These are phyloP conservation scores for Calocybe indica DNA, from an alignment of 768 basidiomycete species.

Conservation along the genomic window DNA sequence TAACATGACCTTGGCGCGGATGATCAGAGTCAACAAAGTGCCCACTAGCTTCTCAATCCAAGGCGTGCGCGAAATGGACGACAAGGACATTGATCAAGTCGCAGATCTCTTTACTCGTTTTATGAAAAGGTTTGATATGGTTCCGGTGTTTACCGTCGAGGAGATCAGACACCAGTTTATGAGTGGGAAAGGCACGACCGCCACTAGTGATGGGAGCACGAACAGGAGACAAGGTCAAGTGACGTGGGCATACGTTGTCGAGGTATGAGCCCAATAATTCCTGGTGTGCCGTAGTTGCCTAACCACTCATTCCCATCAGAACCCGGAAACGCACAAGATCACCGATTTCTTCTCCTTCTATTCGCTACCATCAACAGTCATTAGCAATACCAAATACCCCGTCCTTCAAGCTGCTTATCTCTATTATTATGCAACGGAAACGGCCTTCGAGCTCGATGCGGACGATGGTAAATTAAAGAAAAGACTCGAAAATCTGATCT, in stretches of 20 bases:
- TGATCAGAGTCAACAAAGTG: constrained; percentile 73
- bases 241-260: constrained; percentile 94
- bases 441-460: constrained; percentile 54
- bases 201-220: constrained; percentile 39
- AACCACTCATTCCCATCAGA: constrained; percentile 36
- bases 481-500: constrained; percentile 65
- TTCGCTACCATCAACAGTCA: constrained; percentile 90
- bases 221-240: constrained; percentile 74
- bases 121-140: constrained; percentile 83
- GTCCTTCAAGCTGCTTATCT: constrained; percentile 90
- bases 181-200: constrained; percentile 70
- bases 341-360: constrained; percentile 99
- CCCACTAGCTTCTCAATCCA: constrained; percentile 42
- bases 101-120: constrained; percentile 67
- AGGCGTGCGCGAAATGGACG: constrained; percentile 87
- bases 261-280: constrained; percentile 43
- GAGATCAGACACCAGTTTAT: constrained; percentile 87
- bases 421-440: constrained; percentile 89
- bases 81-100: constrained; percentile 67
- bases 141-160: constrained; percentile 64
- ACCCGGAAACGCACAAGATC: constrained; percentile 74
- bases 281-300: neutral
- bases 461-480: constrained; percentile 58
- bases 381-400: constrained; percentile 65
- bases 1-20: constrained; percentile 84